Base-by-base conservation (phyloP, 495 filamentous ascomycete genomes). In the Daldinia vernicosa region DNA sequence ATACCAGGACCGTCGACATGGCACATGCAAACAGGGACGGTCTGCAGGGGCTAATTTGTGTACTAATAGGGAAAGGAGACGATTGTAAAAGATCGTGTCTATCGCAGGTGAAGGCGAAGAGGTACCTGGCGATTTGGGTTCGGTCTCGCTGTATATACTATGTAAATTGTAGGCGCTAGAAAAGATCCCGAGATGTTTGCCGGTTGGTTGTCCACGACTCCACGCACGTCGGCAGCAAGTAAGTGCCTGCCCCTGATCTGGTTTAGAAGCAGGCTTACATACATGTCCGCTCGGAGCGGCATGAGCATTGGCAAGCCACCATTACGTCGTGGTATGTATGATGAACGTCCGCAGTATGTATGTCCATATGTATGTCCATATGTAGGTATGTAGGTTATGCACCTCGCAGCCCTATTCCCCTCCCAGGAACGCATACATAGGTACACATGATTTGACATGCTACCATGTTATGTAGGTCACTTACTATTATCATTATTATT, bases 101-200 rank as follows among this genome's bases (percentile, higher is more conserved):
- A 53, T 28, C 1, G 50, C 15, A 17, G 35, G 51, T 43, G 19
- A 24, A 62, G 45, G 56, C 28, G 55, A 35, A 27, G 26, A 64
- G 55, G 70, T 63, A 57, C 69, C 57, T 63, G 56, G 22, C 22
- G 51, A 6, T 61, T 61, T 73, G 66, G 66, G 63, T 30, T 69
- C 60, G 66, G 61, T 26, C 24, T 66, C 60, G 51, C 27, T 65
- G 19, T 50, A n/a, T n/a, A n/a, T n/a, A n/a, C n/a, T n/a, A n/a
- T n/a, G n/a, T n/a, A n/a, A 33, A 55, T 52, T 60, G 52, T 66
- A 69, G 70, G 70, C 61, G 61, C 62, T 69, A 69, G 70, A 69
- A 73, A 73, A 69, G 70, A 28, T 33, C 66, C 70, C 70, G 70
- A 73, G 51, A 33, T 66, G 70, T 43, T 66, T 73, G 70, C 70